Evolutionary conservation across 2,329 filamentous ascomycete species (phyloP).

Genomic region (Trichoderma afroharzianum): DNA sequence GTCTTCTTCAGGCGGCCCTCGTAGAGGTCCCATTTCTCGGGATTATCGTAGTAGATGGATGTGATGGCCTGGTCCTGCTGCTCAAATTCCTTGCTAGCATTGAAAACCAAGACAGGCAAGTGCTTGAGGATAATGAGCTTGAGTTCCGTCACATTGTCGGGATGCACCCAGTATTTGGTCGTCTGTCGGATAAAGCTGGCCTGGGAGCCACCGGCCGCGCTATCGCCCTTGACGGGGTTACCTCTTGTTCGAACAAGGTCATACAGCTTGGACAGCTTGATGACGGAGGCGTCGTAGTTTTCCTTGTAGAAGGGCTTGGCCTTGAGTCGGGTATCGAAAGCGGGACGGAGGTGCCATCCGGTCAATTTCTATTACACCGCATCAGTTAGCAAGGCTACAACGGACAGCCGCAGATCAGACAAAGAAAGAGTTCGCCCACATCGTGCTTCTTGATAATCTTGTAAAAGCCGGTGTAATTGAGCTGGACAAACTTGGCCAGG

Average conservation of each 20-base stretch:
- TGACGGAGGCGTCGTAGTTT: slow-evolving; percentile 94
- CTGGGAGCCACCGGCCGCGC: slow-evolving; percentile 83
- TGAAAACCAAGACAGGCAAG: slow-evolving; percentile 94
- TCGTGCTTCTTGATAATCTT: slow-evolving; percentile 99
- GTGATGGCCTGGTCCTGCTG: slow-evolving; percentile 88
- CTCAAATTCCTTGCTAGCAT: slow-evolving; percentile 94
- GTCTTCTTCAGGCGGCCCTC: slow-evolving; percentile 94
- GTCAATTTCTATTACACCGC: slow-evolving; percentile 74
- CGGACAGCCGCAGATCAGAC: not conserved
- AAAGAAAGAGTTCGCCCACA: slow-evolving; percentile 48
- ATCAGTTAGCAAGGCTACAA: slow-evolving; percentile 22
- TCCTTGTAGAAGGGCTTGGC: slow-evolving; percentile 98
- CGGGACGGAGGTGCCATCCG: slow-evolving; percentile 84
- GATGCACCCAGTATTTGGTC: slow-evolving; percentile 99
- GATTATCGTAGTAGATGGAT: slow-evolving; percentile 97
- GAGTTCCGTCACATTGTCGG: slow-evolving; percentile 95
- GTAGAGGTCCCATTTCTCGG: slow-evolving; percentile 90
- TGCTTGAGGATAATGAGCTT: slow-evolving; percentile 98
- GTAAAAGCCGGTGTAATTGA: slow-evolving; percentile 99
- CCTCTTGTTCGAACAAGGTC: slow-evolving; percentile 91
- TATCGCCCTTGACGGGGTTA: slow-evolving; percentile 88
- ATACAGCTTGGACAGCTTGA: slow-evolving; percentile 92
- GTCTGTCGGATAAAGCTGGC: slow-evolving; percentile 96
- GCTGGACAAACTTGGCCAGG: slow-evolving; percentile 93
- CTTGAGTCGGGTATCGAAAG: slow-evolving; percentile 92